Base-by-base conservation (phyloP, 2,329 filamentous ascomycete genomes). In the Lizonia empirigonia region DNA sequence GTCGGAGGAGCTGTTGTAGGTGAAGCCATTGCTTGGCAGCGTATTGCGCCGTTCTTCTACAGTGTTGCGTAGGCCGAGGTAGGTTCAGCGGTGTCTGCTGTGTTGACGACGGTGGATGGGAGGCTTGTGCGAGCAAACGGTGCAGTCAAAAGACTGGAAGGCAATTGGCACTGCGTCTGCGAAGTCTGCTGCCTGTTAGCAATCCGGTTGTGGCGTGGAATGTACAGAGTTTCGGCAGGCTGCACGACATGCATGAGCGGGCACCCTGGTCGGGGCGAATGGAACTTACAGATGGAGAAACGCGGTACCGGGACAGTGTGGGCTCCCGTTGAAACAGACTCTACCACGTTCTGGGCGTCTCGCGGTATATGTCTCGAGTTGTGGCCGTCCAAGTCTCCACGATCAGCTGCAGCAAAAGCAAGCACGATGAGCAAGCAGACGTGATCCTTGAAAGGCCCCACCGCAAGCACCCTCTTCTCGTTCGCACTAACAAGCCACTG, bases 21-120 rank as follows among this genome's bases (percentile, higher is more conserved):
- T 38, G 69, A 60, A 32, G 60, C 53, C 70, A 74, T 74, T 49
- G 53, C 58, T 57, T 63, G 27, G 34, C 38, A 23, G 45, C 41
- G 44, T 15, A 30, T 37, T 47, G 50, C 27, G 38, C 42, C 23
- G 49, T 29, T 13, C 27, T 50, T 30, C 44, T 44, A 48, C 10
- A 30, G 9, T 30, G 27, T 30, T 13, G n/a, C 13, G 16, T 23
- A 13, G 30, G n/a, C n/a, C 20, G 1, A 22, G 6, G 7, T 4
- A 18, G 15, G 16, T 19, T 32, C 3, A 26, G 27, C 20, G 32
- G 13, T 32, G 46, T 10, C n/a, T 8, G 24, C 33, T 16, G 22
- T 2, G 9, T 7, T 13, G 26, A 7, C 5, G 15, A 12, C 12
- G 29, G 29, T 12, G 12, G 26, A 15, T 24, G 29, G 20, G 20